Evolutionary conservation across 257 asterid genomes (phyloP), one percentile per base, ranked within the genome.

Genomic region (Eucommia ulmoides): DNA sequence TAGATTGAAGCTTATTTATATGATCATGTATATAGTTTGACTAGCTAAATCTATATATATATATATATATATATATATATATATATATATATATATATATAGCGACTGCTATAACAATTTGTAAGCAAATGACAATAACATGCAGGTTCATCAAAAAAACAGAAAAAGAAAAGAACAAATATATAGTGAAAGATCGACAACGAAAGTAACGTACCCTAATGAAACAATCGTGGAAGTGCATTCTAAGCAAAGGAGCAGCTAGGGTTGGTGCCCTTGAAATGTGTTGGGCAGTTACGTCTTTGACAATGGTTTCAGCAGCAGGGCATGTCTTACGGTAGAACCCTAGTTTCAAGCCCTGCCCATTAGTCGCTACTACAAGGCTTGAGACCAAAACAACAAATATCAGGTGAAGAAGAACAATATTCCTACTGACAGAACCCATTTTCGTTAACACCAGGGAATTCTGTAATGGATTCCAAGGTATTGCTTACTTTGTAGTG

Each of bases 191-290:
- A n/a, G n/a, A n/a, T n/a, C 7, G 38, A 29, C 7, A 29, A 29
- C 38, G 12, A 29, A 29, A 5, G 38, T 29, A 29, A 29, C 60
- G 15, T 65, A 78, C 93, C 60, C 81, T 56, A 23, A 79, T 83
- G 20, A 82, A 82, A 44, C 94, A 82, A 53, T 82, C 94, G 18
- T 82, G 94, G 26, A 82, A 82, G 19, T 79, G 83, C 86, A 82
- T 62, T 50, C 94, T 65, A 12, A 82, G 21, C 54, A 82, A 54
- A 0, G 89, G 59, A 4, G 86, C 72, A 24, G 89, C 86, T 6
- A 82, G 75, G 1, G 77, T 24, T 1, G 83, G 85, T 3, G 68
- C 77, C 7, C 53, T 51, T 11, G 65, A 33, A 5, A 83, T 50
- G 51, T 57, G 60, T 0, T n/a, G 18, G 1, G 71, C 62, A 0